Conservation (phyloP, 139 green algal genomes). For the Eudorina sp. region DNA sequence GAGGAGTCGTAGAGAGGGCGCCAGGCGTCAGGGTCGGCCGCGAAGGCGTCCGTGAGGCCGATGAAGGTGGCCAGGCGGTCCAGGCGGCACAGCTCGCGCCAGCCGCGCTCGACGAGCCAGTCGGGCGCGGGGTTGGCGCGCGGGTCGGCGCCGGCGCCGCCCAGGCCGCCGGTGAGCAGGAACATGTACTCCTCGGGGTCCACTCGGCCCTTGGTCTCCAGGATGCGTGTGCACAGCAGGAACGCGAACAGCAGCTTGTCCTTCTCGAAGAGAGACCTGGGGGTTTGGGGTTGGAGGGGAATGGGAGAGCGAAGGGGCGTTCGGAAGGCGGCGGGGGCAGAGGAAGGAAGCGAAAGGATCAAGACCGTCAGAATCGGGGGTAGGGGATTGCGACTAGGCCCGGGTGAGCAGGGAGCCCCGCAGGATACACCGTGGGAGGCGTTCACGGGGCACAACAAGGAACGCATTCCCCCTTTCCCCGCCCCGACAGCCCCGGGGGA, state of each 20-base stretch:
- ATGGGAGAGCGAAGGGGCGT: no score
- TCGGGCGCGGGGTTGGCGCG: conserved; percentile 74
- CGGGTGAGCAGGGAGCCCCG: no score
- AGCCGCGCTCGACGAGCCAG: conserved; percentile 76
- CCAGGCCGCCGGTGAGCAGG: conserved; percentile 77
- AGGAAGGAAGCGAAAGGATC: no score
- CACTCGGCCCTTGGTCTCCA: conserved; percentile 70
- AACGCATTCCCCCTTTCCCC: no score
- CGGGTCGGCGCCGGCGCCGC: background rate
- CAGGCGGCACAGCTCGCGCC: conserved; percentile 61
- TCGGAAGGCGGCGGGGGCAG: no score
- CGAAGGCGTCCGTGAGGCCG: conserved; percentile 60
- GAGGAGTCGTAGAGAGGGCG: conserved; percentile 67
- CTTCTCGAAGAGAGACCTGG: conserved; percentile 85
- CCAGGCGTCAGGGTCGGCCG: conserved; percentile 65
- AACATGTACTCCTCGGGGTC: conserved; percentile 81
- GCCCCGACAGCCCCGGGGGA: no score
- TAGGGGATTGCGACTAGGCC: no score
- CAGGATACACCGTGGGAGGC: no score
- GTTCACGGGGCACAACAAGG: no score
- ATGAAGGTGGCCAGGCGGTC: conserved; percentile 56
- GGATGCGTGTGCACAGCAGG: conserved; percentile 77
- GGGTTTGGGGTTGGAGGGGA: no score
- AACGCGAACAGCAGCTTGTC: conserved; percentile 90
- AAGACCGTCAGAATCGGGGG: no score